Evolutionary conservation across 192 early-diverging fungal genomes (phyloP), one percentile per base, ranked within the genome.

Genomic region (Mortierella hygrophila): DNA sequence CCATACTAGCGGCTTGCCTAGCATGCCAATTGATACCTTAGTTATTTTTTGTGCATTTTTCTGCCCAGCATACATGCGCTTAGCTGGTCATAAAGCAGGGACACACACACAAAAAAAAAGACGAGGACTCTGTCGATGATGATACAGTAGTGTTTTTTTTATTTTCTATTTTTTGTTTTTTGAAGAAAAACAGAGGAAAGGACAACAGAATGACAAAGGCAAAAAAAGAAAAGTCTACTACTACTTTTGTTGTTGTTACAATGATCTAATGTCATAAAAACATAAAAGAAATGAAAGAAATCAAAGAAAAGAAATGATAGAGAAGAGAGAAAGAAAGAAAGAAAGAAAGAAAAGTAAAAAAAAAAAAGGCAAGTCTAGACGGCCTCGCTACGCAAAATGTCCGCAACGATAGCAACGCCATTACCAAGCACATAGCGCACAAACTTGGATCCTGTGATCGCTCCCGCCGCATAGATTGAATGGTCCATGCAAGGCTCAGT

Each of bases 381-480:
- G 26, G 26, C 16, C 26, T 86, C 84, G 42, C 63, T 76, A 63
- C 60, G 72, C 6, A 86, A 54, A 26, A 86, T 86, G 47, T 86
- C 84, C 23, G 78, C 84, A 16, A 86, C 79, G 23, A 86, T 81
- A 3, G 84, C 84, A 18, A 80, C 52, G 3, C 84, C 79, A 70
- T 86, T 86, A 4, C 84, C 84, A 46, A 86, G 79, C 32, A 86
- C 79, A 70, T 86, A 86, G 60, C 84, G 84, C 47, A 86, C 84
- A 74, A 86, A 86, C 32, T 86, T 86, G 32, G 84, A 86, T 11
- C 84, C 84, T 2, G 84, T 86, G n/a, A 86, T 86, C 1, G 84
- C 84, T 1, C 84, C 84, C 11, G 84, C 84, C 3, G 84, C 84
- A 81, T 86, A 86, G 32, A 86, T 80, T 1, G 84, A 86, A 47